Conservation (phyloP, 1,139 yeast species). For the Hemisphaericaspora lyxosophila region DNA sequence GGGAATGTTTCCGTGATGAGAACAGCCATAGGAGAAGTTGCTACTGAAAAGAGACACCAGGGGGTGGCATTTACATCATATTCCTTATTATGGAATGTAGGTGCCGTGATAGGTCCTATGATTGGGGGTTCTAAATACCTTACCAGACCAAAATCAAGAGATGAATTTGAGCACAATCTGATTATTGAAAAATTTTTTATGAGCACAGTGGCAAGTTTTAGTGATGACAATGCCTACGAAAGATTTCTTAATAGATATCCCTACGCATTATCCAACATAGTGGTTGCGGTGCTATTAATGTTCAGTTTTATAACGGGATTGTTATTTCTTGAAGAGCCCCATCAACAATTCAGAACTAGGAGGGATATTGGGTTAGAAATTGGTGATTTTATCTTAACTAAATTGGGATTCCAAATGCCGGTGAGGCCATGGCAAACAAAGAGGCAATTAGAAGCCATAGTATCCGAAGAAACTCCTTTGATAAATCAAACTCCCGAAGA, state of each 20-base stretch:
- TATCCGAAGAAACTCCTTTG: constrained; percentile 56
- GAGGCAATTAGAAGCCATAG: constrained; percentile 22
- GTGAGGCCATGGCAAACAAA: constrained; percentile 34
- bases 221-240: constrained; percentile 10
- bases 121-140: constrained; percentile 47
- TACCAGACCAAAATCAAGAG: constrained; percentile 26
- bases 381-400: constrained; percentile 46
- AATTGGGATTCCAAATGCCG: constrained; percentile 32
- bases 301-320: constrained; percentile 43
- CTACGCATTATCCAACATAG: constrained; percentile 59
- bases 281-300: constrained; percentile 45
- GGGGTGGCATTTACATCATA: constrained; percentile 60
- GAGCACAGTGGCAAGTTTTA: constrained; percentile 1
- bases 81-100: constrained; percentile 61
- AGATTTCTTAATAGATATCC: constrained; percentile 33
- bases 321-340: constrained; percentile 22
- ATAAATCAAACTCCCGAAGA: constrained; percentile 11
- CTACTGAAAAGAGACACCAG: constrained; percentile 55
- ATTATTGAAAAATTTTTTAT: constrained; percentile 6
- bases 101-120: constrained; percentile 49
- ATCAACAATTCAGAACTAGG: constrained; percentile 37
- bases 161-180: constrained; percentile 8
- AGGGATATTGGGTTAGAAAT: constrained; percentile 53
- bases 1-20: constrained; percentile 64
- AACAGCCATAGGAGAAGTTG: constrained; percentile 61